phyloP scores from a whole-genome alignment of 768 basidiomycete genomes.

The Steccherinum ochraceum region DNA sequence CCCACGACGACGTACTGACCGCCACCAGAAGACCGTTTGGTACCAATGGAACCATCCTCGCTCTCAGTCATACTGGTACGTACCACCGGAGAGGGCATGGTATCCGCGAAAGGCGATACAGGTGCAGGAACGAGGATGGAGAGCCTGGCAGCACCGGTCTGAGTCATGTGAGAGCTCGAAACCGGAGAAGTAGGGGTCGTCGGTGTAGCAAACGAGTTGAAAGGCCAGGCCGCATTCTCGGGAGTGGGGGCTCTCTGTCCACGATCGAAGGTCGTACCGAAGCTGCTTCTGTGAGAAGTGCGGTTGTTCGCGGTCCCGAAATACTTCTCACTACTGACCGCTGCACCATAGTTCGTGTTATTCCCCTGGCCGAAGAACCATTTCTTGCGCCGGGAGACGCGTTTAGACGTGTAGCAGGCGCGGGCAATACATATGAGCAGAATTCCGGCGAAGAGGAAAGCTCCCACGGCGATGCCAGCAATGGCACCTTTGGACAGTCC shows the following conservation, averaged over 20 bases:
- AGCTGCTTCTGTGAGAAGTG: conserved; percentile 48
- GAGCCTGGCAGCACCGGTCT: conserved; percentile 7
- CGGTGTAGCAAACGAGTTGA: conserved; percentile 6
- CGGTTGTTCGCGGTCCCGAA: conserved; percentile 10
- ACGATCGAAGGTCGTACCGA: conserved; percentile 46
- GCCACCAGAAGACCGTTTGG: conserved; percentile 16
- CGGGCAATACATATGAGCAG: conserved; percentile 39
- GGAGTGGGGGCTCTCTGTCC: neutral
- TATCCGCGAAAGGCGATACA: conserved; percentile 8
- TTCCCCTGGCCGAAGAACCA: conserved; percentile 41
- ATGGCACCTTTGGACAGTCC: conserved; percentile 40
- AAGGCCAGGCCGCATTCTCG: neutral
- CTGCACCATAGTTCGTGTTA: conserved; percentile 2
- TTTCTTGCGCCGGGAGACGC: conserved; percentile 33
- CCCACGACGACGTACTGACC: conserved; percentile 5
- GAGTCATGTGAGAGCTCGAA: conserved; percentile 3
- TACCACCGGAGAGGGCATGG: conserved; percentile 13
- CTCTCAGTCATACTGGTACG: conserved; percentile 22
- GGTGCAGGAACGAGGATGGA: conserved; percentile 10
- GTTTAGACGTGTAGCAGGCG: conserved; percentile 36
- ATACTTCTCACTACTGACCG: conserved; percentile 9
- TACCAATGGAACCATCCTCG: conserved; percentile 25
- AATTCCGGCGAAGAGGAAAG: conserved; percentile 25
- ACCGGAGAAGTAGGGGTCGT: neutral
- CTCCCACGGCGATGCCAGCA: conserved; percentile 35